A percentile compares a stretch with the other conserved stretches of the same genome.
phyloP scores from a whole-genome alignment of 768 basidiomycete species.

The Gloeostereum incarnatum region DNA sequence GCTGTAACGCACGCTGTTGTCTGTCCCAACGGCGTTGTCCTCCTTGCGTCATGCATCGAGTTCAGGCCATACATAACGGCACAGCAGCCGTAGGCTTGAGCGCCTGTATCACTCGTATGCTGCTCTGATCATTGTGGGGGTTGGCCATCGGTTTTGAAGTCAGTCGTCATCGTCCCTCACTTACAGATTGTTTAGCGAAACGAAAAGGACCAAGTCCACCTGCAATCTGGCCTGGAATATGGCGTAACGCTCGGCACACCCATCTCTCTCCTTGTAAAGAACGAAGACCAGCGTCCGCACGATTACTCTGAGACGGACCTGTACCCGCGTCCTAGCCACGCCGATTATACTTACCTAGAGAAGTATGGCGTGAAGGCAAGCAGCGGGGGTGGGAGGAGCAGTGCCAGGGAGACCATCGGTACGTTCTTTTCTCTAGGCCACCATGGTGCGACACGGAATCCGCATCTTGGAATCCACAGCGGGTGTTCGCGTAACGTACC shows the following conservation, averaged over 20 bases:
- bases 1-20: too few species aligned
- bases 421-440: slow-evolving; percentile 7
- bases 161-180: slow-evolving; percentile 1
- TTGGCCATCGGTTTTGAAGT: too few species aligned
- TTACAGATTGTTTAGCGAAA: slow-evolving; percentile 49
- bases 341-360: slow-evolving; percentile 95
- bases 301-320: slow-evolving; percentile 98
- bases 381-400: slow-evolving; percentile 91
- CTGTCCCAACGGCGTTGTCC: too few species aligned
- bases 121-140: too few species aligned
- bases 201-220: slow-evolving; percentile 88
- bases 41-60: too few species aligned
- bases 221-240: slow-evolving; percentile 91
- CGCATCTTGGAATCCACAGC: too few species aligned
- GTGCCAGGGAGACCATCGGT: slow-evolving; percentile 97
- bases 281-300: slow-evolving; percentile 97
- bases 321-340: slow-evolving; percentile 95
- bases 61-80: too few species aligned
- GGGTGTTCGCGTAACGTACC: too few species aligned
- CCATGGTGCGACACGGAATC: not conserved
- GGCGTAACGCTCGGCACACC: slow-evolving; percentile 96
- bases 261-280: slow-evolving; percentile 92
- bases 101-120: too few species aligned
- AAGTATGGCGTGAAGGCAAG: slow-evolving; percentile 98
- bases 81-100: too few species aligned